These are phyloP conservation scores for Zygosaccharomyces pseudorouxii DNA, from an alignment of 805 yeast genomes.

Conservation along the genomic window DNA sequence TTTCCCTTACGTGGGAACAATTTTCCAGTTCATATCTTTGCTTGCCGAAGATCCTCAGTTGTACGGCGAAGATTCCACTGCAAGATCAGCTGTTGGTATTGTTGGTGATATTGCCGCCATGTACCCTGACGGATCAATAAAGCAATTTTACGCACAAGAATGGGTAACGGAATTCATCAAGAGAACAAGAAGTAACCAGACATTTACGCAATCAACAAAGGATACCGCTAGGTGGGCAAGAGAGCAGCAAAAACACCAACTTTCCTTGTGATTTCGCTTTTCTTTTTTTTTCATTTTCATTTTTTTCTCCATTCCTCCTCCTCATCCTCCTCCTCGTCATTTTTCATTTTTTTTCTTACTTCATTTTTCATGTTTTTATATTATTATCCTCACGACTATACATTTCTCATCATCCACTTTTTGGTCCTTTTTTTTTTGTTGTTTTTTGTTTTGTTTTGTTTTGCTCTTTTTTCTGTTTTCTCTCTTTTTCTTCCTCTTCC, in stretches of 20 bases:
- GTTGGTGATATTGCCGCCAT: conserved; percentile 90
- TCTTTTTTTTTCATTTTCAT: conserved; percentile 10
- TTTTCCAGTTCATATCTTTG: conserved; percentile 62
- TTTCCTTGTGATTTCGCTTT: conserved; percentile 19
- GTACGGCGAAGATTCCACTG: conserved; percentile 60
- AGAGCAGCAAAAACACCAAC: conserved; percentile 48
- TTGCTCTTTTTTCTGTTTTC: conserved; percentile 12
- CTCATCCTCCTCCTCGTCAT: conserved; percentile 7
- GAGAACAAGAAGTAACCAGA: conserved; percentile 59
- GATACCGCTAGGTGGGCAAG: conserved; percentile 98
- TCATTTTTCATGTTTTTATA: conserved; percentile 10
- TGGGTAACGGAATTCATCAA: conserved; percentile 81
- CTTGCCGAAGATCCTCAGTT: conserved; percentile 58
- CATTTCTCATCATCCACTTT: conserved; percentile 6
- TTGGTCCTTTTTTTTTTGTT: conserved; percentile 5
- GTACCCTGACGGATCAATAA: conserved; percentile 73
- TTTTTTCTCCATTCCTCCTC: conserved; percentile 9
- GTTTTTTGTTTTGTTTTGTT: background rate
- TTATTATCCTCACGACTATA: conserved; percentile 8
- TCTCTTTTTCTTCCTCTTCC: conserved; percentile 10
- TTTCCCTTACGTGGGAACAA: conserved; percentile 58
- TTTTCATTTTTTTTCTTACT: conserved; percentile 11
- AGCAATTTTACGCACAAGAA: conserved; percentile 57
- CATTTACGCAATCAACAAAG: conserved; percentile 61
- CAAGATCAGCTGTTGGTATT: conserved; percentile 82